phyloP scores from a whole-genome alignment of 495 filamentous ascomycete genomes.

The Staphylotrichum tortipilum region DNA sequence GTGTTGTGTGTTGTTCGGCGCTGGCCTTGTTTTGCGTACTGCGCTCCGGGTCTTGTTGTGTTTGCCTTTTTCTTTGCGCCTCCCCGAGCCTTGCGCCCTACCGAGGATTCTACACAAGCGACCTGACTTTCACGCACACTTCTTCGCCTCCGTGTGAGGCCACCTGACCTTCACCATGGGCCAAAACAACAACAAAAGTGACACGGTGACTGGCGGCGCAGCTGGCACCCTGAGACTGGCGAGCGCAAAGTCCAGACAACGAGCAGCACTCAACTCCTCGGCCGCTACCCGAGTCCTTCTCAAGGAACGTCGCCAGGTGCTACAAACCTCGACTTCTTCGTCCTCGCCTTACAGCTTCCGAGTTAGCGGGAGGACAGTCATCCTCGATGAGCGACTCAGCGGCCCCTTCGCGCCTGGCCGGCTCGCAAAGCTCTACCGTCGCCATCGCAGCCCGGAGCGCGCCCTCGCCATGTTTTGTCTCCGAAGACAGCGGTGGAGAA shows the following conservation, averaged over 20 bases:
- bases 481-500: slow-evolving; percentile 5
- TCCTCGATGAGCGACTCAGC: neutral
- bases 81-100: no score
- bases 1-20: no score
- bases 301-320: neutral
- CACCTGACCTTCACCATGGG: neutral
- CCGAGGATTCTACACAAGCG: no score
- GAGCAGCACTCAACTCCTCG: neutral
- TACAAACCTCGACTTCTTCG: neutral
- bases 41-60: no score
- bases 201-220: neutral
- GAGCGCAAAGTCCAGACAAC: neutral
- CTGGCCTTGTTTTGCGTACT: no score
- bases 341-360: no score
- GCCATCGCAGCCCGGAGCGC: slow-evolving; percentile 4
- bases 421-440: neutral
- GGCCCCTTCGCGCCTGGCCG: neutral
- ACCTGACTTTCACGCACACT: no score
- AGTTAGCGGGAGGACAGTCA: neutral
- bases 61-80: no score
- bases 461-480: slow-evolving; percentile 1
- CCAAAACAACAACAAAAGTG: slow-evolving; percentile 1
- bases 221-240: no score
- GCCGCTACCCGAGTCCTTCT: neutral
- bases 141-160: no score